phyloP scores from a whole-genome alignment of 73 alveolate genomes.

The Paramecium pentaurelia region DNA sequence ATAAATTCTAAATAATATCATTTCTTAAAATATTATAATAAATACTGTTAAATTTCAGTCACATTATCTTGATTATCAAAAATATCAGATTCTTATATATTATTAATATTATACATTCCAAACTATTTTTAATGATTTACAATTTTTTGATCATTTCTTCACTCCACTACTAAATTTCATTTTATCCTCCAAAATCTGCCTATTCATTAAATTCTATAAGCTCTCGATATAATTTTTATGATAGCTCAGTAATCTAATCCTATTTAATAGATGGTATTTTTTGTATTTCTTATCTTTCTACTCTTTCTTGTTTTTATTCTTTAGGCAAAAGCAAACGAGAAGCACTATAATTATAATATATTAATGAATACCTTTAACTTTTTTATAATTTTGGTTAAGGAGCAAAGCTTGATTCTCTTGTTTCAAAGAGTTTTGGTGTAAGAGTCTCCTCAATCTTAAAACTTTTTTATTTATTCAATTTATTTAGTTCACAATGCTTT shows the following conservation, averaged over 20 bases:
- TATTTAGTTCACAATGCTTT: neutral
- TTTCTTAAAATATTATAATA: neutral
- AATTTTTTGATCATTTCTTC: neutral
- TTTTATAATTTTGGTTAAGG: constrained; percentile 5
- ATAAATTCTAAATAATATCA: neutral
- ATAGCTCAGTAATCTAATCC: neutral
- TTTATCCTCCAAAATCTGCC: neutral
- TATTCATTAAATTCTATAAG: neutral
- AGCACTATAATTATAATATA: neutral
- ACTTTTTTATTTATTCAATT: neutral
- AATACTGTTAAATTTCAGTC: neutral
- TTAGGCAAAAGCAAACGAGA: neutral
- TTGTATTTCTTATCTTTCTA: neutral
- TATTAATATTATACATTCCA: neutral
- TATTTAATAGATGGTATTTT: neutral
- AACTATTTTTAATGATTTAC: neutral
- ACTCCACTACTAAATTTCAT: neutral
- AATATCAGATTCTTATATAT: neutral
- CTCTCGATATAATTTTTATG: neutral
- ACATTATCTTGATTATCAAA: neutral
- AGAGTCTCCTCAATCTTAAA: neutral
- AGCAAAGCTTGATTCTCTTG: neutral
- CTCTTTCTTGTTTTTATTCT: neutral
- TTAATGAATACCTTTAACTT: neutral
- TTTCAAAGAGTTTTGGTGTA: neutral